A percentile compares a stretch with the other conserved stretches of the same genome.
phyloP scores from a whole-genome alignment of 345 rosid genomes.

The Microthlaspi erraticum region DNA sequence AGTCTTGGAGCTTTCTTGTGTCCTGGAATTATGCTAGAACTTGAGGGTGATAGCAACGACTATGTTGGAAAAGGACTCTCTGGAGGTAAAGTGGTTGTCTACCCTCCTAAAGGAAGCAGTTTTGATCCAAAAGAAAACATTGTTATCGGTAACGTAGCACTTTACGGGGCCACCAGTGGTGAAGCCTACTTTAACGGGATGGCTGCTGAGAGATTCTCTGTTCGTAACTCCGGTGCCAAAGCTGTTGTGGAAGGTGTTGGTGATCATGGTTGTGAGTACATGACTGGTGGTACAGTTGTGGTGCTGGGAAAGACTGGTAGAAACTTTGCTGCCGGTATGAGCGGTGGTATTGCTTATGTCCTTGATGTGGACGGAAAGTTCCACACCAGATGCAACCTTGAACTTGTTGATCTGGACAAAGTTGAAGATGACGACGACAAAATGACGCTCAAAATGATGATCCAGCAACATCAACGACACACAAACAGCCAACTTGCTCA shows the following conservation, averaged over 20 bases:
- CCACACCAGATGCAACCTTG: conserved; percentile 78
- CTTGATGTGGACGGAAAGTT: conserved; percentile 86
- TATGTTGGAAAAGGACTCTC: conserved; percentile 99
- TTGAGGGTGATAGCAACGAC: conserved; percentile 97
- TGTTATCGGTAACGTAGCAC: conserved; percentile 95
- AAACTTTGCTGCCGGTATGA: conserved; percentile 99
- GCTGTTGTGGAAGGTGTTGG: conserved; percentile 99
- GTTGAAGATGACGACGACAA: conserved; percentile 94
- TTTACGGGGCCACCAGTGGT: conserved; percentile 89
- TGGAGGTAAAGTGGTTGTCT: conserved; percentile 90
- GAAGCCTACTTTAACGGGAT: conserved; percentile 98
- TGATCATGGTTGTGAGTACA: conserved; percentile 99
- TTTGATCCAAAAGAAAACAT: conserved; percentile 98
- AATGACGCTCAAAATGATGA: conserved; percentile 87
- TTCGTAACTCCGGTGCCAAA: conserved; percentile 97
- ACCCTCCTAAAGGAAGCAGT: conserved; percentile 86
- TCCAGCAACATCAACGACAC: conserved; percentile 96
- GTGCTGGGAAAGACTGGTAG: conserved; percentile 98
- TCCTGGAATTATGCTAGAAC: conserved; percentile 87
- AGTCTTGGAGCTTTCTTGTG: conserved; percentile 95
- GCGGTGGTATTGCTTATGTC: conserved; percentile 97
- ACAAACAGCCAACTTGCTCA: conserved; percentile 86
- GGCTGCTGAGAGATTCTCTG: conserved; percentile 99
- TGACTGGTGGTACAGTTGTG: conserved; percentile 98
- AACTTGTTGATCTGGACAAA: conserved; percentile 93